These are phyloP conservation scores for Phoenix roebelenii DNA, from an alignment of 176 grass and related monocot species.

Conservation along the genomic window DNA sequence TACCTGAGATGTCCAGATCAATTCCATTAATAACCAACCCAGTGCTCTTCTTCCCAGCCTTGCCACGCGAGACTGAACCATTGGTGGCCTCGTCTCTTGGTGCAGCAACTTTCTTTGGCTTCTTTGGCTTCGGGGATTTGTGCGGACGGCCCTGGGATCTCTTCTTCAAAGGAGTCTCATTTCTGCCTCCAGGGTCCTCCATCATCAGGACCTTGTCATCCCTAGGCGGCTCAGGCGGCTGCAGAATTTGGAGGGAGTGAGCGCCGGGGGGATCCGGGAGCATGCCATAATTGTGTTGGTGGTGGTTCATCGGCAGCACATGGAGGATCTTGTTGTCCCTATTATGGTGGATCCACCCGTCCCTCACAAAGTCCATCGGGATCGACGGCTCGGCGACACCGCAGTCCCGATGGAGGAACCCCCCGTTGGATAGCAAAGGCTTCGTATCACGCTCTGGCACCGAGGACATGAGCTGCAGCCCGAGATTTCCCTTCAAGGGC, in stretches of 20 bases:
- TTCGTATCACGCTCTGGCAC: constrained; percentile 7
- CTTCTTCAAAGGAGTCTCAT: constrained; percentile 18
- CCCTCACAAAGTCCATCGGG: constrained; percentile 15
- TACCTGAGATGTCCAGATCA: background rate
- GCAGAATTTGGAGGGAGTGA: constrained; percentile 6
- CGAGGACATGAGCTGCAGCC: constrained; percentile 21
- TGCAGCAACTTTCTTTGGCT: constrained; percentile 16
- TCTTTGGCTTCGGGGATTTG: constrained; percentile 13
- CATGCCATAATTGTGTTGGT: background rate
- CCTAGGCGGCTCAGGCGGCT: background rate
- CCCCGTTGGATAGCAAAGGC: background rate
- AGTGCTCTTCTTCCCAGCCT: constrained; percentile 5
- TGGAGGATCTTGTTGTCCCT: constrained; percentile 5
- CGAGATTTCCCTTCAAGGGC: constrained; percentile 7
- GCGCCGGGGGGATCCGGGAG: background rate
- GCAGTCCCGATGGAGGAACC: constrained; percentile 2
- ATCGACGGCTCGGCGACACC: background rate
- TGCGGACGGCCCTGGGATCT: constrained; percentile 1
- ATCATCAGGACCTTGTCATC: background rate
- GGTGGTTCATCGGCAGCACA: constrained; percentile 9
- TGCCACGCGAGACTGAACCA: background rate
- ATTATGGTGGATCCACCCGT: constrained; percentile 12
- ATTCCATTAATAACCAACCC: constrained; percentile 2
- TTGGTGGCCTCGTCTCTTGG: constrained; percentile 4
- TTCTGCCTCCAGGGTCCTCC: constrained; percentile 1